These are phyloP conservation scores for Hyaloscypha bicolor DNA, from an alignment of 495 filamentous ascomycete species.

Conservation along the genomic window DNA sequence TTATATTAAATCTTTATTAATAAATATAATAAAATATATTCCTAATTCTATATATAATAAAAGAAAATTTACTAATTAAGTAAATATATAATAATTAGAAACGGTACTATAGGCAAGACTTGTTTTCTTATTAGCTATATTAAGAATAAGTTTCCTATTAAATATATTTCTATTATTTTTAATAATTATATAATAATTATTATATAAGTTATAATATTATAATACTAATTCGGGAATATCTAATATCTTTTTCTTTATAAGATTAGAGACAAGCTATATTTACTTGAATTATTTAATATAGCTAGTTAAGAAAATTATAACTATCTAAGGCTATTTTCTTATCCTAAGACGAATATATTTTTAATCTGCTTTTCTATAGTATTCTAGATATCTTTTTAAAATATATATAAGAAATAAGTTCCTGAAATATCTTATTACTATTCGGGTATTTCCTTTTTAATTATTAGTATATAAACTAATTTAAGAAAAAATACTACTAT, in stretches of 20 bases:
- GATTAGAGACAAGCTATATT: conserved; percentile 99
- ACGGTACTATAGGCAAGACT: conserved; percentile 99
- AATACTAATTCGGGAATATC: neutral
- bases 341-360: conserved; percentile 98
- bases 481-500: conserved; percentile 85
- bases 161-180: conserved; percentile 99
- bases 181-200: conserved; percentile 98
- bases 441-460: conserved; percentile 95
- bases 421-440: conserved; percentile 99
- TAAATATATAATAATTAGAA: conserved; percentile 92
- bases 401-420: conserved; percentile 99
- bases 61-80: too few relatives aligned
- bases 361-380: conserved; percentile 98
- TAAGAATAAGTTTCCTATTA: conserved; percentile 98
- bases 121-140: conserved; percentile 99
- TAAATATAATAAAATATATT: too few relatives aligned
- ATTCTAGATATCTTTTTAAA: conserved; percentile 96
- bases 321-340: conserved; percentile 91
- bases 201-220: conserved; percentile 18
- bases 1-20: too few relatives aligned
- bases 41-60: too few relatives aligned
- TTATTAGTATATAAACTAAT: conserved; percentile 98
- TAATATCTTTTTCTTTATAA: conserved; percentile 48
- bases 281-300: conserved; percentile 96
- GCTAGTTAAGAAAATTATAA: conserved; percentile 99